phyloP scores from a whole-genome alignment of 176 grass and related monocot genomes.

The Miscanthus lutarioriparius region DNA sequence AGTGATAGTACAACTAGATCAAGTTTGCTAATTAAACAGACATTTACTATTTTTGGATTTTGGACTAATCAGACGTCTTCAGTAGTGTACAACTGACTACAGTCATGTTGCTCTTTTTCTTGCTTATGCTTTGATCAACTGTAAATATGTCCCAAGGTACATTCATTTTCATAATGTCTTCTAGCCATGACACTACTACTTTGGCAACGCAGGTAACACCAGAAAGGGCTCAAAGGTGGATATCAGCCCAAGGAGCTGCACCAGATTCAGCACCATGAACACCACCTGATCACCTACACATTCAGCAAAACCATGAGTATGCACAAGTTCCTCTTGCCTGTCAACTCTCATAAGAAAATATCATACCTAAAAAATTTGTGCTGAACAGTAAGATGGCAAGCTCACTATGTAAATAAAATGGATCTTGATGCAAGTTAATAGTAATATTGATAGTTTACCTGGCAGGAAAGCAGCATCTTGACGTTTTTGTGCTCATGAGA shows the following conservation, averaged over 20 bases:
- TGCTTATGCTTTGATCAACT: background rate
- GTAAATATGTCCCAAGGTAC: too few species aligned
- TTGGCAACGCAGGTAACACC: conserved; percentile 23
- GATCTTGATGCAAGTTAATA: background rate
- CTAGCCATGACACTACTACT: background rate
- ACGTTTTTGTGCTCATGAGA: conserved; percentile 81
- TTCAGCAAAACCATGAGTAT: background rate
- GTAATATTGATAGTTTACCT: conserved; percentile 30
- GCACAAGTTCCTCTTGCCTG: background rate
- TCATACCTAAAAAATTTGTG: background rate
- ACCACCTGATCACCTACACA: conserved; percentile 49
- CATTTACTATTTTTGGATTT: too few species aligned
- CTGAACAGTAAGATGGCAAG: background rate
- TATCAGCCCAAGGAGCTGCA: conserved; percentile 43
- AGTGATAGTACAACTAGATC: too few species aligned
- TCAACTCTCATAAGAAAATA: background rate
- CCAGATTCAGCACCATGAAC: conserved; percentile 41
- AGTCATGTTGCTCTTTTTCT: background rate
- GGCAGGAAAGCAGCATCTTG: conserved; percentile 53
- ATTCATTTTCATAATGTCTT: background rate
- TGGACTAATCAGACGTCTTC: background rate
- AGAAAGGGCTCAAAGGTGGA: conserved; percentile 45
- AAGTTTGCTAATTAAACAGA: too few species aligned
- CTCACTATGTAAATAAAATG: background rate
- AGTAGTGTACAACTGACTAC: background rate